Evolutionary conservation across 1,284 basidiomycete species (phyloP), one percentile per base, ranked within the genome.

Genomic region (Ustilago bromivora): DNA sequence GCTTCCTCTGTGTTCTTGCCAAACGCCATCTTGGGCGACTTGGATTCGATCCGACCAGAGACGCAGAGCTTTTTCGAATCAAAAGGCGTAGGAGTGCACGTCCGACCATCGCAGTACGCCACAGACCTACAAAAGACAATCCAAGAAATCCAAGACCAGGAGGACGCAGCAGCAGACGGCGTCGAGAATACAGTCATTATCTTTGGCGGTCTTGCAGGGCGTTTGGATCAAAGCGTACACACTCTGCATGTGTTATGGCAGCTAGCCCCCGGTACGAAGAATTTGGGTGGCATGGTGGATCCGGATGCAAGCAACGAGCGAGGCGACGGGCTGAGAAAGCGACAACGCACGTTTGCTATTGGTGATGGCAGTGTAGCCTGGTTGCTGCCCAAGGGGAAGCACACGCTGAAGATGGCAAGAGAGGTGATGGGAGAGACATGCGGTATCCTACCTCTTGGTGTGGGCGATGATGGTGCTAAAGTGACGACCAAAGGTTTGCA

Each of bases 81-180:
- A 1, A 72, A 94, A 91, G 91, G 90, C 19, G 93, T 97, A 0
- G 83, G 87, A 0, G 87, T 97, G 46, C 85, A 91, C 2, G 87
- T 90, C 53, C 93, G 96, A 77, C 77, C 87, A 0, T 91, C 93
- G 82, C 92, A 96, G 83, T 88, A 96, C 84, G 90, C 94, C 2
- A 99, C 97, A 0, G 97, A 99, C 85, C 89, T 99, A 59, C 94
- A 94, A 91, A 99, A 99, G 87, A 96, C 94, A 82, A 88, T 98
- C 2, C 78, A 85, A 11, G 89, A 91, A 13, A 85, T 98, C 0
- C 88, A 88, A 23, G 76, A 82, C 31, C 69, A 90, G 60, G 91
- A 90, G 76, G 85, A 88, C 62, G 90, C 91, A 77, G 80, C 80
- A 12, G 41, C 58, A 12, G 47, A 38, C n/a, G 23, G 66, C 0